Conservation (phyloP, 148 eudicot species). For the Simmondsia chinensis region DNA sequence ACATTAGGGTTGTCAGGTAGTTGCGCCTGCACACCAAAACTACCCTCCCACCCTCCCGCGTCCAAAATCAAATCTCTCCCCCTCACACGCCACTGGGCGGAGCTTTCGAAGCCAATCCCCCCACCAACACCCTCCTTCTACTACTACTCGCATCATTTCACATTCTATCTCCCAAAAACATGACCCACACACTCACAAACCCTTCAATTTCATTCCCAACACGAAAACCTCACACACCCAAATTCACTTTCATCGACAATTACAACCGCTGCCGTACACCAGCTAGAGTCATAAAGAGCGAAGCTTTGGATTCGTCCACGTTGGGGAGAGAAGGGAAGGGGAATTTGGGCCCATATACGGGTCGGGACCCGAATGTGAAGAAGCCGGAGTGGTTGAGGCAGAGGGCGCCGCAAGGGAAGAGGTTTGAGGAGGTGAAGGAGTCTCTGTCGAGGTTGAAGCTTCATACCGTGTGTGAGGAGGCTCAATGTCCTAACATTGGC, state of each 20-base stretch:
- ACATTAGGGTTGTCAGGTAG: too few species aligned
- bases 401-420: constrained; percentile 77
- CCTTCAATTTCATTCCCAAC: constrained; percentile 10
- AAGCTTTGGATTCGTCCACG: background rate
- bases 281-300: constrained; percentile 6
- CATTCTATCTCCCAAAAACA: background rate
- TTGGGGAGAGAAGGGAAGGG: background rate
- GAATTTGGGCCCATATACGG: constrained; percentile 48
- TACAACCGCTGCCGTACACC: background rate
- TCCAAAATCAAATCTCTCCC: too few species aligned
- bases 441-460: constrained; percentile 60
- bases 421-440: constrained; percentile 65
- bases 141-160: too few species aligned
- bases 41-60: too few species aligned
- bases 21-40: too few species aligned
- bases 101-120: too few species aligned
- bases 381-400: constrained; percentile 88
- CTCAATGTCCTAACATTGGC: constrained; percentile 89
- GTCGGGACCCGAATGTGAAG: constrained; percentile 76
- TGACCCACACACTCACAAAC: constrained; percentile 6
- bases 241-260: background rate
- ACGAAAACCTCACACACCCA: background rate
- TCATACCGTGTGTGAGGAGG: constrained; percentile 88
- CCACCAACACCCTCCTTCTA: too few species aligned
- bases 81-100: too few species aligned